Percentiles rank a stretch among this genome's conserved stretches.
Conservation (phyloP, 345 rosid genomes). For the Alliaria petiolata region DNA sequence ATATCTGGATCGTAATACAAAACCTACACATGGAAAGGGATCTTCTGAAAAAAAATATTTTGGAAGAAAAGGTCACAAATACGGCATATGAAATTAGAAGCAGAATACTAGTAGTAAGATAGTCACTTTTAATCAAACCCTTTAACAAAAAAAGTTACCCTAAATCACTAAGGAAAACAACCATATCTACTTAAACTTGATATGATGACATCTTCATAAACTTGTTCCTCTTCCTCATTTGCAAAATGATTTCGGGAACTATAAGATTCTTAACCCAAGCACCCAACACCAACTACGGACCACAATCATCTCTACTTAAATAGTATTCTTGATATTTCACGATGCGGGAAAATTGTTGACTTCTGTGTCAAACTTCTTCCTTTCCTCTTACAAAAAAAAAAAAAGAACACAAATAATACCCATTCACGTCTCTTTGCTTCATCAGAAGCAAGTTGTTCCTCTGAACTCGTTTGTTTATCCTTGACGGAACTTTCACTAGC, state of each 20-base stretch:
- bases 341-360: not conserved
- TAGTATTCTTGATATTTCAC: not conserved
- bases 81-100: not conserved
- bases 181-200: not conserved
- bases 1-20: constrained; percentile 78
- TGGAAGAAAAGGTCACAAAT: not conserved
- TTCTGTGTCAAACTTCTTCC: not conserved
- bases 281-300: not conserved
- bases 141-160: not conserved
- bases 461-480: constrained; percentile 39
- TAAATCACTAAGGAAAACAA: not conserved
- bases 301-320: not conserved
- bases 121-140: not conserved
- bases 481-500: constrained; percentile 34
- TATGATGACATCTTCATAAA: not conserved
- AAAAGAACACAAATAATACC: constrained; percentile 33
- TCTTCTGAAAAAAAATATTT: constrained; percentile 5
- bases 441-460: constrained; percentile 44
- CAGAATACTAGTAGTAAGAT: not conserved
- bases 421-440: constrained; percentile 48
- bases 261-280: not conserved
- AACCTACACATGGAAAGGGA: constrained; percentile 46
- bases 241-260: not conserved
- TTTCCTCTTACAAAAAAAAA: not conserved
- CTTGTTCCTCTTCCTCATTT: not conserved